phyloP scores from a whole-genome alignment of 805 yeast species.

The Peterozyma xylosa region DNA sequence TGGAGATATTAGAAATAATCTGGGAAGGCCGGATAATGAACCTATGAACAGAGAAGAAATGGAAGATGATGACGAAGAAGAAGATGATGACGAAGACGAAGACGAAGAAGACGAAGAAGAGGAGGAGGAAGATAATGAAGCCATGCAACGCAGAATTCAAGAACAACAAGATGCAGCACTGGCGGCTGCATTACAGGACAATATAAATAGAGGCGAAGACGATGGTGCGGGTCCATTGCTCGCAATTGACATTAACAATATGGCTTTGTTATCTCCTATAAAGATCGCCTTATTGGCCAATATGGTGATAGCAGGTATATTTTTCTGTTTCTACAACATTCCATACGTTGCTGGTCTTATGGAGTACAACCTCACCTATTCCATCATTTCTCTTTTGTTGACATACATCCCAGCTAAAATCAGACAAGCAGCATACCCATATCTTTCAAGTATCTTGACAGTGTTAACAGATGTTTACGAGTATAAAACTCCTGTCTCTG shows the following conservation, averaged over 20 bases:
- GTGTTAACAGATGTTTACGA: conserved; percentile 14
- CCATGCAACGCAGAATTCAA: no score
- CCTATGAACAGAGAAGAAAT: conserved; percentile 9
- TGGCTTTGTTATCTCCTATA: conserved; percentile 2
- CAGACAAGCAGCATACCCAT: no score
- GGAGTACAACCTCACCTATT: conserved; percentile 12
- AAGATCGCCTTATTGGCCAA: conserved; percentile 5
- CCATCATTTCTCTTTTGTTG: conserved; percentile 8
- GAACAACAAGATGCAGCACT: no score
- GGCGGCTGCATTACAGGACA: no score
- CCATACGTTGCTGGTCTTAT: conserved; percentile 8
- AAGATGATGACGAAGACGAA: conserved; percentile 3
- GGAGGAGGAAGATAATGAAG: conserved; percentile 12
- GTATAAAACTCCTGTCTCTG: conserved; percentile 20
- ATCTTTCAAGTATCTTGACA: no score
- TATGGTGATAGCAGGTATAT: background rate
- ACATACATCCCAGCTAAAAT: no score
- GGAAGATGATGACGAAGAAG: conserved; percentile 13
- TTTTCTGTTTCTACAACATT: conserved; percentile 2
- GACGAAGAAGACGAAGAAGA: conserved; percentile 8
- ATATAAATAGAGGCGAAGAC: no score
- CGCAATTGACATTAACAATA: no score
- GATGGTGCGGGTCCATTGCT: no score
- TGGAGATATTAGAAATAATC: background rate
- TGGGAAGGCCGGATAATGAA: conserved; percentile 5